Evolutionary conservation across 2,329 filamentous ascomycete species (phyloP).

Genomic region (Metarhizium album): DNA sequence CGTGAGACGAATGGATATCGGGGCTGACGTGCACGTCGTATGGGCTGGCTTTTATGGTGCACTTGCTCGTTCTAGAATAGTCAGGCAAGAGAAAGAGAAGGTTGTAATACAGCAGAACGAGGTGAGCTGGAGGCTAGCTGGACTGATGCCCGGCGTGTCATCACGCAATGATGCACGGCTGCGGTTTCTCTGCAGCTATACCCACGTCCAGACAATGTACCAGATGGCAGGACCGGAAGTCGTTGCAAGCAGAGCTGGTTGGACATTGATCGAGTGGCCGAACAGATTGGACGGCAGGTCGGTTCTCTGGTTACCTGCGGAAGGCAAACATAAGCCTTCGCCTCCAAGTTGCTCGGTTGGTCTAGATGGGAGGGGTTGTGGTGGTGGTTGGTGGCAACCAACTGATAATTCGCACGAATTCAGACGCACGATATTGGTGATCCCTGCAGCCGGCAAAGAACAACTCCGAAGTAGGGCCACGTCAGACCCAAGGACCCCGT

Average conservation of each 20-base stretch:
- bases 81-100: background rate
- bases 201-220: background rate
- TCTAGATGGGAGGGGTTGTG: background rate
- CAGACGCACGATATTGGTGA: background rate
- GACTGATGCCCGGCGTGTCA: background rate
- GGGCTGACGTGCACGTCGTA: too few species aligned
- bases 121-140: background rate
- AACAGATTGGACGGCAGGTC: background rate
- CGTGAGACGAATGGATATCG: background rate
- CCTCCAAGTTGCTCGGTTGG: background rate
- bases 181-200: background rate
- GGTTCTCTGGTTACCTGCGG: too few species aligned
- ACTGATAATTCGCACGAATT: background rate
- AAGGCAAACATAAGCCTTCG: background rate
- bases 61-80: background rate
- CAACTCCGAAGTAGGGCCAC: background rate
- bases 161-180: background rate
- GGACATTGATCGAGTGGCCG: background rate
- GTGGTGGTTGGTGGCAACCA: background rate
- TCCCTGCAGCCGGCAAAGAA: background rate
- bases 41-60: too few species aligned
- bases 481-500: background rate
- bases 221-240: background rate
- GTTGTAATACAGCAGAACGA: background rate
- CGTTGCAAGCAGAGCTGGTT: background rate